A percentile compares a stretch with the other conserved stretches of the same genome.
Evolutionary conservation across 805 yeast species (phyloP).

Genomic region (Vanderwaltozyma yarrowii): DNA sequence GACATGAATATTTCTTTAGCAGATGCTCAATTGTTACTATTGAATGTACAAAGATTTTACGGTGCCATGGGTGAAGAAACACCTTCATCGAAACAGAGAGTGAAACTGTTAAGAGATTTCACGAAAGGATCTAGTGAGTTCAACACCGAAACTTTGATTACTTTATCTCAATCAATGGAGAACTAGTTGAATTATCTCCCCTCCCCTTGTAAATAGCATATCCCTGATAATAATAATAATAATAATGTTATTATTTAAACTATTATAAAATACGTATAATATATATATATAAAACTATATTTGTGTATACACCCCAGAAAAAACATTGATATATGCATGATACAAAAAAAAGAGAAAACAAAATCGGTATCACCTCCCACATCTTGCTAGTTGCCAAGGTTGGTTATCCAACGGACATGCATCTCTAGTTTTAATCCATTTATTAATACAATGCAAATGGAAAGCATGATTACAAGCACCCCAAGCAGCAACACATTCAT

Average conservation of each 20-base stretch:
- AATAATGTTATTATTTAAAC: too few species aligned
- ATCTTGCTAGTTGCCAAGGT: constrained; percentile 73
- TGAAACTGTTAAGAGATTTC: constrained; percentile 53
- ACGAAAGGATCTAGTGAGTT: constrained; percentile 61
- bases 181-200: constrained; percentile 6
- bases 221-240: too few species aligned
- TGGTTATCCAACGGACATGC: constrained; percentile 95
- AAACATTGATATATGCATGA: too few species aligned
- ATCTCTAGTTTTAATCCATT: constrained; percentile 91
- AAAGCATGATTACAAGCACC: constrained; percentile 97
- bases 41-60: constrained; percentile 74
- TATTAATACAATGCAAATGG: constrained; percentile 91
- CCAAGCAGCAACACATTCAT: constrained; percentile 92
- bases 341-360: too few species aligned
- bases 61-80: constrained; percentile 48
- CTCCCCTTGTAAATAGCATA: too few species aligned
- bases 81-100: constrained; percentile 38
- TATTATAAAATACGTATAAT: too few species aligned
- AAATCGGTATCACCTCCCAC: constrained; percentile 48
- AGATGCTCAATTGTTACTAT: constrained; percentile 68
- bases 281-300: too few species aligned
- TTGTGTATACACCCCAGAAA: too few species aligned
- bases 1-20: constrained; percentile 56
- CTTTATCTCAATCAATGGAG: constrained; percentile 67
- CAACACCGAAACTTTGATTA: constrained; percentile 53